Percentiles rank a stretch among this genome's conserved stretches.
Conservation (phyloP, 208 protist species). For the Leishmania turanica region DNA sequence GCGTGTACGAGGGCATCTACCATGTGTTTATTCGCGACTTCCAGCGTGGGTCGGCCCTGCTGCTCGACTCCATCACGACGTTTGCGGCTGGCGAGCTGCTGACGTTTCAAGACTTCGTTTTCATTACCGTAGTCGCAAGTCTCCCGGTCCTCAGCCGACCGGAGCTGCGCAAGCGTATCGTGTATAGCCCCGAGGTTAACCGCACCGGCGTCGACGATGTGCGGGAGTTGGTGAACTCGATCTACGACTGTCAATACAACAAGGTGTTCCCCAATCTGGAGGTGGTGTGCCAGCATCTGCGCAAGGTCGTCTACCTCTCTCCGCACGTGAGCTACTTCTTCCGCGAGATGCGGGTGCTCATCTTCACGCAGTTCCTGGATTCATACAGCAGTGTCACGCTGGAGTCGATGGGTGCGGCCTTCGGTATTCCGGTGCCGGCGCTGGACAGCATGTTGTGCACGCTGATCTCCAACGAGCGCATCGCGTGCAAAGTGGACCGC, state of each 20-base stretch:
- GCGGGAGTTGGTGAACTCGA: slow-evolving; percentile 87
- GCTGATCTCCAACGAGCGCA: slow-evolving; percentile 96
- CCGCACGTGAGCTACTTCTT: slow-evolving; percentile 96
- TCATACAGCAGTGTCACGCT: slow-evolving; percentile 98
- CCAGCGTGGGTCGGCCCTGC: slow-evolving; percentile 88
- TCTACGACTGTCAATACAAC: slow-evolving; percentile 97
- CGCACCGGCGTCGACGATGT: slow-evolving; percentile 91
- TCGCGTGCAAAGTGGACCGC: slow-evolving; percentile 98
- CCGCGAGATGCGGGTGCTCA: slow-evolving; percentile 96
- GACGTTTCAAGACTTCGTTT: slow-evolving; percentile 94
- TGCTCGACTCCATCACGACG: slow-evolving; percentile 97
- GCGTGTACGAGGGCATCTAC: slow-evolving; percentile 98
- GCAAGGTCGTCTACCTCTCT: slow-evolving; percentile 92
- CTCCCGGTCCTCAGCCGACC: slow-evolving; percentile 89
- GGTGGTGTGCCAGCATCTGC: slow-evolving; percentile 90
- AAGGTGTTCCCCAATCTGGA: slow-evolving; percentile 94
- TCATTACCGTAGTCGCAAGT: slow-evolving; percentile 94
- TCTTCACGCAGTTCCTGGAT: slow-evolving; percentile 99
- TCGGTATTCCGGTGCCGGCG: slow-evolving; percentile 92
- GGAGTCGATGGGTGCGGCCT: slow-evolving; percentile 95
- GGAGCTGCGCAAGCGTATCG: slow-evolving; percentile 89
- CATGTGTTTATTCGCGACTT: slow-evolving; percentile 96
- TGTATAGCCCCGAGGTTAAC: slow-evolving; percentile 93
- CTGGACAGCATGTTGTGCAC: slow-evolving; percentile 96
- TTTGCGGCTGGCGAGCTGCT: slow-evolving; percentile 97